Percentiles rank a stretch among this genome's conserved stretches.
Conservation (phyloP, 306 rosid species). For the Bauhinia variegata region DNA sequence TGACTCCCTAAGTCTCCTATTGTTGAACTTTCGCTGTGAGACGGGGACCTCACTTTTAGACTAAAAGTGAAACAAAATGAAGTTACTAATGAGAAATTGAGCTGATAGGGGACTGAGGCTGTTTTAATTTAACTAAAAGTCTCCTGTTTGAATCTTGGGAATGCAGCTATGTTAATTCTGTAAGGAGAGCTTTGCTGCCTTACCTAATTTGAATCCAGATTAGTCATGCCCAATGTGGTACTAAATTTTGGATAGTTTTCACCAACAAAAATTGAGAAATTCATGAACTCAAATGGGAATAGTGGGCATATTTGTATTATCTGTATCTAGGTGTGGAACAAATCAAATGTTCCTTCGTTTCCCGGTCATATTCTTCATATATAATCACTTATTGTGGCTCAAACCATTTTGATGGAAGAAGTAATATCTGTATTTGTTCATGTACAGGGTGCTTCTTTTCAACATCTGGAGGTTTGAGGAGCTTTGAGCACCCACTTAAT, state of each 20-base stretch:
- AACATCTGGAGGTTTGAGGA: constrained; percentile 85
- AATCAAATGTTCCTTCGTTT: constrained; percentile 7
- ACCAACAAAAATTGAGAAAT: no score
- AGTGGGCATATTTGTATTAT: neutral
- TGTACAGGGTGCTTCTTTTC: constrained; percentile 83
- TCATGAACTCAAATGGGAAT: constrained; percentile 31
- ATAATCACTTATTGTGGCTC: constrained; percentile 6
- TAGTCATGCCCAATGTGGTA: no score
- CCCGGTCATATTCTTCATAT: neutral
- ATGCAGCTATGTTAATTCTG: no score
- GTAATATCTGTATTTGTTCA: constrained; percentile 28
- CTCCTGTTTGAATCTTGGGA: no score
- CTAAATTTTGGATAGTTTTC: no score
- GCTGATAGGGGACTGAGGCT: no score
- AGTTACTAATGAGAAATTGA: constrained; percentile 20
- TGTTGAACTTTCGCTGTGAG: constrained; percentile 14
- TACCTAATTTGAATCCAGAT: no score
- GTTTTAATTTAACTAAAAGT: no score
- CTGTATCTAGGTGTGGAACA: constrained; percentile 3
- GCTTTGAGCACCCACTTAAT: constrained; percentile 88
- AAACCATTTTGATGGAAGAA: constrained; percentile 1
- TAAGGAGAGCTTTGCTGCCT: no score
- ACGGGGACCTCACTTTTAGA: constrained; percentile 20
- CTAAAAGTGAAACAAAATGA: constrained; percentile 23
- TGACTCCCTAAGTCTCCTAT: neutral